phyloP scores from a whole-genome alignment of 2,329 filamentous ascomycete genomes.

The Pseudogymnoascus sp. region DNA sequence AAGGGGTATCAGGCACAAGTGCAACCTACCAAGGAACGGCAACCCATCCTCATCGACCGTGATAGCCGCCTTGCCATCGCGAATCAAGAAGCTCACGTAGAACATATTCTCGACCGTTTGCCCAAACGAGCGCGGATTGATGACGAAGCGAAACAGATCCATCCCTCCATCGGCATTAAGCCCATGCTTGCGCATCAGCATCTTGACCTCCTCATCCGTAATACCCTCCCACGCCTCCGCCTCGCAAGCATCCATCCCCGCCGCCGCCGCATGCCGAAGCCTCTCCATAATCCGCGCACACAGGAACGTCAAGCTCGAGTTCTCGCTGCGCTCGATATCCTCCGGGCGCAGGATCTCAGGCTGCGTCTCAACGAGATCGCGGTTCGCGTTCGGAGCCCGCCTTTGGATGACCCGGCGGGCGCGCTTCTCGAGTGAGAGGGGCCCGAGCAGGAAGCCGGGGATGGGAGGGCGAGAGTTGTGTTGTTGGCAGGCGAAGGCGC shows the following conservation, averaged over 20 bases:
- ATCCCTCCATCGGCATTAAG: constrained; percentile 64
- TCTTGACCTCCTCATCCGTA: constrained; percentile 37
- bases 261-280: constrained; percentile 42
- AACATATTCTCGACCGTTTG: constrained; percentile 97
- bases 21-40: constrained; percentile 67
- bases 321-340: constrained; percentile 66
- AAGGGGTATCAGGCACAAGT: not conserved
- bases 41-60: constrained; percentile 63
- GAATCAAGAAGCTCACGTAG: constrained; percentile 88
- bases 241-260: constrained; percentile 40
- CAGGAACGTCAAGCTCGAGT: constrained; percentile 69
- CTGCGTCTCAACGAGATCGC: constrained; percentile 60
- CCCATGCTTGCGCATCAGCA: constrained; percentile 56
- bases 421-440: constrained; percentile 82
- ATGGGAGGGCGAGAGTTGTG: constrained; percentile 66
- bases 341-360: constrained; percentile 70
- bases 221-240: constrained; percentile 38
- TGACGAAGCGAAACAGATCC: constrained; percentile 74
- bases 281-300: constrained; percentile 66
- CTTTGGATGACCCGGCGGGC: constrained; percentile 62
- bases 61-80: constrained; percentile 74
- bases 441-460: constrained; percentile 78
- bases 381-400: constrained; percentile 56
- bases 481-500: constrained; percentile 67
- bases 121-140: constrained; percentile 84